These are phyloP conservation scores for Plantago elongata DNA, from an alignment of 257 asterid genomes.

Conservation along the genomic window DNA sequence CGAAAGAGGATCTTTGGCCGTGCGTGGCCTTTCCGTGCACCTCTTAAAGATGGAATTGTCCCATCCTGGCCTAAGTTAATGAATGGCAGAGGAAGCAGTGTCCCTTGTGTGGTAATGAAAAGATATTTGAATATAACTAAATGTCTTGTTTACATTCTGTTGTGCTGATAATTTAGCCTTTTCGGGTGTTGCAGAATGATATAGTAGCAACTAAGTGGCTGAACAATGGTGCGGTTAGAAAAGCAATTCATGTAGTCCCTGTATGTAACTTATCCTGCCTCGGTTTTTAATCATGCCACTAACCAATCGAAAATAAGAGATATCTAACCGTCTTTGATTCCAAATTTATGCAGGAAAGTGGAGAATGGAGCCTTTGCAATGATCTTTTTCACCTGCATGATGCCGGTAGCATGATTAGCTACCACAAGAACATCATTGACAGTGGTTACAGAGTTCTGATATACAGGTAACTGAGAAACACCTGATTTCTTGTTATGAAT, in stretches of 20 bases:
- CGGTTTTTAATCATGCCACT: neutral
- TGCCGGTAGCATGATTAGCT: conserved; percentile 51
- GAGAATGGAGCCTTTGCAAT: conserved; percentile 39
- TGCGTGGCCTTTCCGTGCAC: conserved; percentile 63
- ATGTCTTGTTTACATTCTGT: no score
- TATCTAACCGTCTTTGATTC: neutral
- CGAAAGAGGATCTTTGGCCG: conserved; percentile 57
- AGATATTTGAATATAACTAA: neutral
- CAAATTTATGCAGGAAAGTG: conserved; percentile 32
- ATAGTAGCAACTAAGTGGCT: conserved; percentile 44
- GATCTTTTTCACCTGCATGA: conserved; percentile 22
- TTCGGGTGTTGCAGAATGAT: conserved; percentile 31
- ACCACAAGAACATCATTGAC: conserved; percentile 43
- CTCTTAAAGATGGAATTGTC: conserved; percentile 38
- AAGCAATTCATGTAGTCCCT: conserved; percentile 47
- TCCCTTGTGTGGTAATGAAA: conserved; percentile 41
- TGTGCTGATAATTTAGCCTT: neutral
- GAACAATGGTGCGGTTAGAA: conserved; percentile 38
- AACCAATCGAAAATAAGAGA: neutral
- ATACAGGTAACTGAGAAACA: conserved; percentile 35
- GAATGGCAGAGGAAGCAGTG: conserved; percentile 1
- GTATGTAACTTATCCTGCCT: conserved; percentile 20
- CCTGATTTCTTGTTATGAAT: neutral
- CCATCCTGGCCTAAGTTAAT: conserved; percentile 46
- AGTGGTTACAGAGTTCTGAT: conserved; percentile 48